Percentiles rank a stretch among this genome's conserved stretches.
phyloP scores from a whole-genome alignment of 345 rosid genomes.

The Laguncularia racemosa region DNA sequence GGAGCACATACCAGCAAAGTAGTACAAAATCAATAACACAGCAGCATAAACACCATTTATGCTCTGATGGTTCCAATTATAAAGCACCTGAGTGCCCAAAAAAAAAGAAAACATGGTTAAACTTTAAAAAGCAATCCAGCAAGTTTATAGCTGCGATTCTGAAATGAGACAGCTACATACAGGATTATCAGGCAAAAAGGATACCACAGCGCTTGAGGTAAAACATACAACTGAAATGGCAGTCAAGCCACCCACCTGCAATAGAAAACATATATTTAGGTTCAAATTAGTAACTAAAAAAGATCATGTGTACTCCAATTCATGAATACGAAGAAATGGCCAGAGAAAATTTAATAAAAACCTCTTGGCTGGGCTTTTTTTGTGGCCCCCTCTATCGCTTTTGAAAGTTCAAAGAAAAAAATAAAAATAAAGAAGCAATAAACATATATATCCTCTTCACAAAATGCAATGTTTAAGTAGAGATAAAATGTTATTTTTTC shows the following conservation, averaged over 20 bases:
- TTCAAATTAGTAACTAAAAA: neutral
- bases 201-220: constrained; percentile 40
- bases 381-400: too few species aligned
- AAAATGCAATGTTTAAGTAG: too few species aligned
- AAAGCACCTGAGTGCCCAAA: constrained; percentile 36
- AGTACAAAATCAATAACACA: constrained; percentile 35
- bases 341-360: too few species aligned
- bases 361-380: too few species aligned
- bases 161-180: constrained; percentile 23
- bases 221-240: constrained; percentile 48
- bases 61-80: constrained; percentile 29
- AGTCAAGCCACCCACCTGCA: constrained; percentile 63
- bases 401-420: too few species aligned
- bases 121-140: neutral
- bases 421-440: too few species aligned
- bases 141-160: constrained; percentile 1
- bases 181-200: constrained; percentile 42
- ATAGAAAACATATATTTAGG: constrained; percentile 4
- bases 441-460: too few species aligned
- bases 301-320: neutral
- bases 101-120: neutral
- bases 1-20: constrained; percentile 43
- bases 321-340: too few species aligned
- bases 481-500: too few species aligned
- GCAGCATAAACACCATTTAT: constrained; percentile 23